phyloP scores from a whole-genome alignment of 2,329 filamentous ascomycete genomes.

The Akanthomyces lecanii region DNA sequence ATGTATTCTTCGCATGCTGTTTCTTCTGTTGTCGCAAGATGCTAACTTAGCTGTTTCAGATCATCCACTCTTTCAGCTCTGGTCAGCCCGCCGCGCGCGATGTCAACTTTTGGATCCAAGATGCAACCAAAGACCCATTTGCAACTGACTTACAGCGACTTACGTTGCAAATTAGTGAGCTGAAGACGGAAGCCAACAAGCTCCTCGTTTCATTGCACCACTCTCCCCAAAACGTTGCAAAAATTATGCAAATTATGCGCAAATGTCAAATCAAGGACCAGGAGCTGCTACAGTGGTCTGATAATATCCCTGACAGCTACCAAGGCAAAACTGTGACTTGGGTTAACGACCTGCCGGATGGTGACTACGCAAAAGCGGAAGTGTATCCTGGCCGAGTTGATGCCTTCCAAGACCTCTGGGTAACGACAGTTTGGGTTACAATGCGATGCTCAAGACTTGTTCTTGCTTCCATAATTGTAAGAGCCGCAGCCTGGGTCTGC shows the following conservation, averaged over 20 bases:
- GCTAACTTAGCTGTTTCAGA: conserved; percentile 33
- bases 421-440: conserved; percentile 55
- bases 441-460: conserved; percentile 50
- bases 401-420: conserved; percentile 55
- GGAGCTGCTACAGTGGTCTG: conserved; percentile 49
- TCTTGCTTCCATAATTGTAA: conserved; percentile 51
- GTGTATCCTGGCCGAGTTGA: conserved; percentile 59
- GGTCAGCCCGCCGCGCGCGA: conserved; percentile 51
- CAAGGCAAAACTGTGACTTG: conserved; percentile 51
- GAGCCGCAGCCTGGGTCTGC: conserved; percentile 58
- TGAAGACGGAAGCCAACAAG: conserved; percentile 51
- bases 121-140: conserved; percentile 46
- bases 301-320: conserved; percentile 46
- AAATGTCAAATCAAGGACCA: conserved; percentile 50
- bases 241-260: conserved; percentile 49
- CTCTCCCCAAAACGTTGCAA: conserved; percentile 46
- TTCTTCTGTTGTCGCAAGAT: not conserved
- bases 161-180: conserved; percentile 50
- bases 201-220: conserved; percentile 44
- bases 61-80: conserved; percentile 53
- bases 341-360: conserved; percentile 50
- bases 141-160: conserved; percentile 48
- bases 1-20: not conserved
- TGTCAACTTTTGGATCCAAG: conserved; percentile 55
- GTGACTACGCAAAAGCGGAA: conserved; percentile 49